A percentile compares a stretch with the other conserved stretches of the same genome.
Conservation (phyloP, 257 asterid genomes). For the Handroanthus guayacan region DNA sequence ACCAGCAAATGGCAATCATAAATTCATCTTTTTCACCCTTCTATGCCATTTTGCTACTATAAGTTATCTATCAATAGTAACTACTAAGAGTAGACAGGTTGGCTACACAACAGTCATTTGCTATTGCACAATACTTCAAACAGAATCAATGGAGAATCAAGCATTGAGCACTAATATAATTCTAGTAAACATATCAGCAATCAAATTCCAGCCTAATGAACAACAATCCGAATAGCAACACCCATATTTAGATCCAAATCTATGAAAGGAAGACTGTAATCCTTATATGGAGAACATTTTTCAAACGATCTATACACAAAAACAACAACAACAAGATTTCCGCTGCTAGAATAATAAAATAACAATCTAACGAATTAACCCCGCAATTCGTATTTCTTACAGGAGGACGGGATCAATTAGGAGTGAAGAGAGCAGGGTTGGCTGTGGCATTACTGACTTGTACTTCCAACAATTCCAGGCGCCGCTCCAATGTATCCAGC, state of each 20-base stretch:
- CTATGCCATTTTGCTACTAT: not conserved
- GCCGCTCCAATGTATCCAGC: constrained; percentile 83
- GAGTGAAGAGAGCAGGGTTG: constrained; percentile 77
- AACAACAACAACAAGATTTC: constrained; percentile 27
- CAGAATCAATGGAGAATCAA: not conserved
- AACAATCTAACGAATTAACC: not conserved
- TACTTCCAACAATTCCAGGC: constrained; percentile 80
- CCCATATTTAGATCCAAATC: constrained; percentile 27
- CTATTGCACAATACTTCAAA: not conserved
- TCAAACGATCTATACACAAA: constrained; percentile 8
- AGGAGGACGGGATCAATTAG: constrained; percentile 42
- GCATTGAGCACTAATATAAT: constrained; percentile 3
- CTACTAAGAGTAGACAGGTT: not conserved
- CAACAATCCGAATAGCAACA: constrained; percentile 3
- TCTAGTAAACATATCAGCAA: not conserved
- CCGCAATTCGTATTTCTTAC: constrained; percentile 27
- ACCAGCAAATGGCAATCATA: not conserved
- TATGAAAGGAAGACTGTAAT: not conserved
- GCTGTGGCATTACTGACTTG: constrained; percentile 89
- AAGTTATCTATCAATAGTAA: not conserved
- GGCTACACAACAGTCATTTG: not conserved
- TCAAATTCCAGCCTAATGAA: not conserved
- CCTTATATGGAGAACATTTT: constrained; percentile 12
- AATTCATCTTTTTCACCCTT: not conserved
- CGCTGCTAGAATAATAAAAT: not conserved